Evolutionary conservation across 2,329 filamentous ascomycete genomes (phyloP).

Genomic region (Aspergillus unguis): DNA sequence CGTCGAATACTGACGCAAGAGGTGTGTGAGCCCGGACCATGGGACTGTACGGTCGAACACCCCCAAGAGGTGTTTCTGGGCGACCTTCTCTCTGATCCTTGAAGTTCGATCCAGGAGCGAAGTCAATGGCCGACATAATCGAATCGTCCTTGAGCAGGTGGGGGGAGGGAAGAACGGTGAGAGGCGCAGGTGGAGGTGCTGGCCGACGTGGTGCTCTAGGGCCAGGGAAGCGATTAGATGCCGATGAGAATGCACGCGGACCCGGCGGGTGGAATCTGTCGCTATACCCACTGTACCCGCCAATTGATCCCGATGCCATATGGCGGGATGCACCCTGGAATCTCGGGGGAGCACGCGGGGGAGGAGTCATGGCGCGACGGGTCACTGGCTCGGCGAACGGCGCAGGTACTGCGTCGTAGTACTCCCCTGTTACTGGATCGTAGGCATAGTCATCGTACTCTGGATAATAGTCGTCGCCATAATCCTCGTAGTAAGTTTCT

Average conservation of each 20-base stretch:
- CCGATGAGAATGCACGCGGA: conserved; percentile 64
- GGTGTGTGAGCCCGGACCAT: conserved; percentile 71
- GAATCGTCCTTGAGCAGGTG: conserved; percentile 82
- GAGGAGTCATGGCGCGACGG: conserved; percentile 93
- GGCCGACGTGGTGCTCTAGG: conserved; percentile 53
- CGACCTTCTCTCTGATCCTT: conserved; percentile 67
- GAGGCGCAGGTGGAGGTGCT: conserved; percentile 68
- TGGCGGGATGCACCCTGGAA: conserved; percentile 48
- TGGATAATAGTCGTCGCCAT: conserved; percentile 66
- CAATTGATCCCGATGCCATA: conserved; percentile 45
- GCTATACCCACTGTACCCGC: conserved; percentile 36
- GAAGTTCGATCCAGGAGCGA: conserved; percentile 72
- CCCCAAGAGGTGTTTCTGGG: conserved; percentile 59
- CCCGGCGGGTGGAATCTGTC: conserved; percentile 36
- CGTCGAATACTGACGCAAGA: conserved; percentile 78
- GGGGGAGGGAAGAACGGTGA: conserved; percentile 78
- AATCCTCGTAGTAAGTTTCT: conserved; percentile 69
- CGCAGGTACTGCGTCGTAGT: conserved; percentile 33
- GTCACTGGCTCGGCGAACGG: conserved; percentile 80
- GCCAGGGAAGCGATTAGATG: conserved; percentile 46
- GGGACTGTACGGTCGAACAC: conserved; percentile 67
- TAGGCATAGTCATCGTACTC: conserved; percentile 59
- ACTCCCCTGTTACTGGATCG: conserved; percentile 44
- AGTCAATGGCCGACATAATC: conserved; percentile 68
- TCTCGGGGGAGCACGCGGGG: conserved; percentile 65